phyloP scores from a whole-genome alignment of 805 yeast genomes.

The Blastobotrys attinorum region DNA sequence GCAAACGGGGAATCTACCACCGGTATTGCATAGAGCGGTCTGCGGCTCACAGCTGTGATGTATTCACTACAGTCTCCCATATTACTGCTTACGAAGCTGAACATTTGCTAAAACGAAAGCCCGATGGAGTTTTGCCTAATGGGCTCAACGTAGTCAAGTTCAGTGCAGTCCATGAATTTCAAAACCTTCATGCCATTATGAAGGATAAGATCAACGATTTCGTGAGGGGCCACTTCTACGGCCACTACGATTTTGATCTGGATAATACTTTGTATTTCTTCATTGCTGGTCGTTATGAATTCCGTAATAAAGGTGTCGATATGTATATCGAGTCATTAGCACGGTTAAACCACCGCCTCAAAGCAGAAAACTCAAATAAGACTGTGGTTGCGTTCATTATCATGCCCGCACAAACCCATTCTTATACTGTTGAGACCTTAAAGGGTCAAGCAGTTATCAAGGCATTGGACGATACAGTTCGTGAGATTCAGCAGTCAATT shows the following conservation, averaged over 20 bases:
- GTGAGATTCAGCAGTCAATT: constrained; percentile 77
- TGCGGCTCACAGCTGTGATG: constrained; percentile 93
- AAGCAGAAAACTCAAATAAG: constrained; percentile 72
- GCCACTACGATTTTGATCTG: constrained; percentile 88
- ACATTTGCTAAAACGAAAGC: constrained; percentile 86
- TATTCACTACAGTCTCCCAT: constrained; percentile 93
- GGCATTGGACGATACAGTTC: constrained; percentile 81
- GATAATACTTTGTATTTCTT: constrained; percentile 92
- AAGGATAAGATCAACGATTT: constrained; percentile 92
- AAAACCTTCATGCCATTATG: constrained; percentile 85
- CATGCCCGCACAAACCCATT: constrained; percentile 94
- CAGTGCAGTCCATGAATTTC: constrained; percentile 97
- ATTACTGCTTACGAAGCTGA: constrained; percentile 96
- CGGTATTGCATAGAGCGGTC: constrained; percentile 95
- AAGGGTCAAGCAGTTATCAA: constrained; percentile 94
- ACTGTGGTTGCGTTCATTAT: constrained; percentile 95
- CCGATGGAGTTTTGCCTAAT: constrained; percentile 96
- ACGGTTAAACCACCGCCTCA: constrained; percentile 78
- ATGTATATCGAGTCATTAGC: constrained; percentile 90
- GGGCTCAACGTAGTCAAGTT: constrained; percentile 94
- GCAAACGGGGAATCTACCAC: constrained; percentile 94
- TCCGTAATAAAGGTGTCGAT: constrained; percentile 93
- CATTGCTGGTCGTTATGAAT: constrained; percentile 96
- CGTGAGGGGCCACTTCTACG: constrained; percentile 94
- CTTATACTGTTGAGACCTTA: constrained; percentile 91